Percentiles rank a stretch among this genome's conserved stretches.
Evolutionary conservation across 1,284 basidiomycete genomes (phyloP).

Genomic region (Melanopsichium pennsylvanicum): DNA sequence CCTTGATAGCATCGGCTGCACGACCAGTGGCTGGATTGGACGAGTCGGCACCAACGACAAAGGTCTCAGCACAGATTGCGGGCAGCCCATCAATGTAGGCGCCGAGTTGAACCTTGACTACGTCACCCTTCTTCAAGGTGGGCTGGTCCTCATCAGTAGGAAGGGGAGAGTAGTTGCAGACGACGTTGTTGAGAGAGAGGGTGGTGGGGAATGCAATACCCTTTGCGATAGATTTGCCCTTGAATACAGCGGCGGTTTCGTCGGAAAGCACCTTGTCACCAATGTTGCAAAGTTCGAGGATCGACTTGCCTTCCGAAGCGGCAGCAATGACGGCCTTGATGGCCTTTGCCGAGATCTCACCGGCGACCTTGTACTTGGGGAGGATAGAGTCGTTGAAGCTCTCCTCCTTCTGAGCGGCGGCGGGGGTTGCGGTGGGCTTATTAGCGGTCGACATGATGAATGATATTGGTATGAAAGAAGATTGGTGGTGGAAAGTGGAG

Average conservation of each 20-base stretch:
- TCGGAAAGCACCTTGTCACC: conserved; percentile 91
- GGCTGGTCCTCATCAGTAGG: conserved; percentile 70
- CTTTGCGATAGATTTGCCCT: conserved; percentile 79
- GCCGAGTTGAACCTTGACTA: conserved; percentile 94
- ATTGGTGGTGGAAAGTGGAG: too few species aligned
- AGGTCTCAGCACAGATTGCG: conserved; percentile 83
- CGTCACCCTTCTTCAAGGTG: conserved; percentile 82
- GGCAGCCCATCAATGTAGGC: conserved; percentile 95
- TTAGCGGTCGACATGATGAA: conserved; percentile 33
- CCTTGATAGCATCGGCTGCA: conserved; percentile 88
- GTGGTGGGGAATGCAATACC: conserved; percentile 91
- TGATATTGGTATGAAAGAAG: too few species aligned
- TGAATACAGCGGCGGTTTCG: conserved; percentile 84
- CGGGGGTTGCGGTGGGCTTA: conserved; percentile 11
- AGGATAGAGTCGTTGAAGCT: conserved; percentile 60
- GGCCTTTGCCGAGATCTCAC: conserved; percentile 85
- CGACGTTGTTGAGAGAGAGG: conserved; percentile 82
- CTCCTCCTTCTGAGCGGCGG: conserved; percentile 39
- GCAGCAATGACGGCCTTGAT: conserved; percentile 74
- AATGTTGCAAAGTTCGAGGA: conserved; percentile 87
- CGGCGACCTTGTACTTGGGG: conserved; percentile 76
- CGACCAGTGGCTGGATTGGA: conserved; percentile 81
- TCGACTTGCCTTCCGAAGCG: conserved; percentile 77
- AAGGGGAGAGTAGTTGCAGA: conserved; percentile 72
- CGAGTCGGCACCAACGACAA: conserved; percentile 73